These are phyloP conservation scores for Lactarius pseudohatsudake DNA, from an alignment of 768 basidiomycete species.

Conservation along the genomic window DNA sequence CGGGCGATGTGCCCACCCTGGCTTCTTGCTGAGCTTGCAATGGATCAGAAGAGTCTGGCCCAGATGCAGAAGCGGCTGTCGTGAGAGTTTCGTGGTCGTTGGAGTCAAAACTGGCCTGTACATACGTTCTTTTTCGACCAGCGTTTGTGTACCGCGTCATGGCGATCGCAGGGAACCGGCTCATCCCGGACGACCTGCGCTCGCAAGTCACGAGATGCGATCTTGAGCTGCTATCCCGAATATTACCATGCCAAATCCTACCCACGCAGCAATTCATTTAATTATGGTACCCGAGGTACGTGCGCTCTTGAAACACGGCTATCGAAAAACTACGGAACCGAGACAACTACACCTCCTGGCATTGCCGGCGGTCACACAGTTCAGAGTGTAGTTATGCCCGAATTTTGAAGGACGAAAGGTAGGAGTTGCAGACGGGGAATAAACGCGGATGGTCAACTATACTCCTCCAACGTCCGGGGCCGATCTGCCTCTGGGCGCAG, in stretches of 20 bases:
- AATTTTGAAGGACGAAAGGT: not conserved
- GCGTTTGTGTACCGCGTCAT: constrained; percentile 80
- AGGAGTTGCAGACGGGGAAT: not conserved
- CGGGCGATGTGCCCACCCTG: constrained; percentile 36
- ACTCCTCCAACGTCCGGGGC: constrained; percentile 17
- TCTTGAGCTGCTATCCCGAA: not conserved
- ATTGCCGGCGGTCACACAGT: not conserved
- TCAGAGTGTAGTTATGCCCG: not conserved
- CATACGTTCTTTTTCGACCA: constrained; percentile 69
- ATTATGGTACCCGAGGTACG: not conserved
- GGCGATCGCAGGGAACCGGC: not conserved
- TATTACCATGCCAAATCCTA: too few species aligned
- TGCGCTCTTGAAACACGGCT: not conserved
- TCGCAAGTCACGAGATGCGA: not conserved
- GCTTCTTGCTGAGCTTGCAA: constrained; percentile 15
- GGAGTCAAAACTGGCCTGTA: constrained; percentile 57
- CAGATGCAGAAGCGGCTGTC: constrained; percentile 22
- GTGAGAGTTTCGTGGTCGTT: constrained; percentile 29
- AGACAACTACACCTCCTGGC: not conserved
- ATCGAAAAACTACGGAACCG: not conserved
- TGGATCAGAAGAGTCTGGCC: constrained; percentile 10
- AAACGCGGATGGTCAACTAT: not conserved
- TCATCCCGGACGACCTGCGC: not conserved
- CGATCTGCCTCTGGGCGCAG: constrained; percentile 17
- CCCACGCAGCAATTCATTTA: not conserved